A percentile compares a stretch with the other conserved stretches of the same genome.
These are phyloP conservation scores for Vigna mungo DNA, from an alignment of 306 rosid species.

Conservation along the genomic window DNA sequence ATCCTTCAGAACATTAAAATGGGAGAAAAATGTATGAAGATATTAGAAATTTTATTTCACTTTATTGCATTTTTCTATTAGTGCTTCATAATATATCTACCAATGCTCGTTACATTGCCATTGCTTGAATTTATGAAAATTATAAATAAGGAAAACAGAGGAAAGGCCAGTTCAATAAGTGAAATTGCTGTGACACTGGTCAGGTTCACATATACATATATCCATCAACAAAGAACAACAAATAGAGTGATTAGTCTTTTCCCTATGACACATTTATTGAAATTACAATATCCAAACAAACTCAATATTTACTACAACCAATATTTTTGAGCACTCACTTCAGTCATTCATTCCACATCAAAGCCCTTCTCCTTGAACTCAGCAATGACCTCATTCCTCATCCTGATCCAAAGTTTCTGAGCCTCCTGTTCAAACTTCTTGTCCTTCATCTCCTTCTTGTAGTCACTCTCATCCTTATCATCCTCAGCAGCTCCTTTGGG, in stretches of 20 bases:
- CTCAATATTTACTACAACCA: conserved; percentile 29
- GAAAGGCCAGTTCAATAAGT: background rate
- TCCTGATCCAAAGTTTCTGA: conserved; percentile 83
- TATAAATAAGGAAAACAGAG: background rate
- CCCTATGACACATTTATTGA: conserved; percentile 18
- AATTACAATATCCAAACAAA: conserved; percentile 18
- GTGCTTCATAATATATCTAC: too few relatives aligned
- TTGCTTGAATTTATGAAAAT: conserved; percentile 2
- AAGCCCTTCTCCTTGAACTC: conserved; percentile 90
- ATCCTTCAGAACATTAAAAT: too few relatives aligned
- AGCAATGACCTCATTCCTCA: conserved; percentile 86
- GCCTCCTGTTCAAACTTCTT: conserved; percentile 85
- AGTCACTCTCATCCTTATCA: conserved; percentile 72
- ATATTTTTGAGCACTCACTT: background rate
- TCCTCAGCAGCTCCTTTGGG: conserved; percentile 75
- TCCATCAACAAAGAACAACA: conserved; percentile 23
- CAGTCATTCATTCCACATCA: conserved; percentile 69
- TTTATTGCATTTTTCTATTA: too few relatives aligned
- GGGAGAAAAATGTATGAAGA: too few relatives aligned
- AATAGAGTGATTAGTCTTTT: conserved; percentile 1
- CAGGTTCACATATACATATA: background rate
- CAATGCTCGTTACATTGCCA: background rate
- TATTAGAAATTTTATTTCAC: too few relatives aligned
- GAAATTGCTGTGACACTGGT: background rate
- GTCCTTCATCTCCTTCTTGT: conserved; percentile 72